These are phyloP conservation scores for Dianthus caryophyllus DNA, from an alignment of 148 eudicot genomes.

Conservation along the genomic window DNA sequence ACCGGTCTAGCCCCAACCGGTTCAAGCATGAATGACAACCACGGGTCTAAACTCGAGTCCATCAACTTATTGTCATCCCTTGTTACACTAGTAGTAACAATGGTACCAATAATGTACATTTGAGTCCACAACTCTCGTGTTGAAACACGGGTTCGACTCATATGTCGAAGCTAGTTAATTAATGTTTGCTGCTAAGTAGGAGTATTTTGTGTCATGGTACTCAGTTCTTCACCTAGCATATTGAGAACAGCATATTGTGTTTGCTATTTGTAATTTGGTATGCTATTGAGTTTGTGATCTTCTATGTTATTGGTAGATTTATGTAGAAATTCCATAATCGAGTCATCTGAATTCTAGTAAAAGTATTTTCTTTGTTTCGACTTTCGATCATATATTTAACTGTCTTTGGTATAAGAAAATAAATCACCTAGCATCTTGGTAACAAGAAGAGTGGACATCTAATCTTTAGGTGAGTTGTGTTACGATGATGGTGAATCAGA, in stretches of 20 bases:
- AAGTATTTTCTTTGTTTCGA: no score
- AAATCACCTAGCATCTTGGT: no score
- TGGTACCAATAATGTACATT: conserved; percentile 20
- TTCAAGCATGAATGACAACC: conserved; percentile 34
- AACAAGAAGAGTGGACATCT: no score
- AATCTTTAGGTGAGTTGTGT: no score
- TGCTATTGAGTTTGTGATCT: no score
- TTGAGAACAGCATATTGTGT: background rate
- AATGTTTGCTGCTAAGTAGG: background rate
- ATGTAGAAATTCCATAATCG: no score
- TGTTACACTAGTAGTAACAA: conserved; percentile 10
- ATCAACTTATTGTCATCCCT: conserved; percentile 12
- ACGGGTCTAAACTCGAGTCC: conserved; percentile 20
- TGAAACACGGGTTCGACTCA: background rate
- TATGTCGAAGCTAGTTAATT: background rate
- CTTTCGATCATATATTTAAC: no score
- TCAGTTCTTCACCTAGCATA: background rate
- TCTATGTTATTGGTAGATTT: no score
- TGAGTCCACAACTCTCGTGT: conserved; percentile 10
- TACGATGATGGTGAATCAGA: no score
- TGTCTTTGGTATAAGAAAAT: no score
- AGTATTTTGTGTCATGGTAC: background rate
- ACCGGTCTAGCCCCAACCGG: conserved; percentile 39
- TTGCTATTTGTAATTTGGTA: no score
- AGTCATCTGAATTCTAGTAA: no score